Evolutionary conservation across 352 stramenopile genomes (phyloP), one percentile per base, ranked within the genome.

Genomic region (Phytophthora nicotianae): DNA sequence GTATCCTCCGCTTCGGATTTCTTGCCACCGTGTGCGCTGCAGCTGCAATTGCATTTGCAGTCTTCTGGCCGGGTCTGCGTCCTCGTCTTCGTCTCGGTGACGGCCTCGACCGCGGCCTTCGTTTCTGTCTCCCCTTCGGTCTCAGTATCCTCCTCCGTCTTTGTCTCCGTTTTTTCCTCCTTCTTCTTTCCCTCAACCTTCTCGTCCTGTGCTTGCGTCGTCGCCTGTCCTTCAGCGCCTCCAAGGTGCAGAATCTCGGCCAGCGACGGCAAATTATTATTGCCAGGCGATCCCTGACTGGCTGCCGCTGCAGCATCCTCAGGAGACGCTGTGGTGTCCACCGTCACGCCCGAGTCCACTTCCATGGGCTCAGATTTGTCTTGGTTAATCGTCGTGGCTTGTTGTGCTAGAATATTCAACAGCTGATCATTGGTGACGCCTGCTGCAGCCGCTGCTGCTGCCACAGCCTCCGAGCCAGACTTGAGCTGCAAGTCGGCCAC

Each of bases 361-460:
- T 56, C 59, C 60, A 62, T 62, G n/a, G 49, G 55, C 60, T 60
- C 59, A 17, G 53, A 52, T 13, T 63, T 64, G 38, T 52, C 55
- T 23, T 62, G 33, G 50, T 82, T 71, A 54, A 83, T 86, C 11
- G 77, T 77, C 1, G 72, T 79, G 16, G 74, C 74, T 32, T 82
- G 81, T 50, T 89, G 81, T 26, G 83, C 83, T 16, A 92, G 54
- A 65, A 92, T 92, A 51, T 89, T 86, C 13, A 92, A 65, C 16
- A 89, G 61, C 37, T 84, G 76, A 21, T 75, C 73, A 38, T 71
- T 83, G 24, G 72, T 79, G 40, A 73, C 51, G 11, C 50, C 68
- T 19, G 63, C 52, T 16, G 60, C 60, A 7, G 47, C 71, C 2
- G 58, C 51, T 40, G 42, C 42, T 0, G 72, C 51, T 20, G 42